Evolutionary conservation across 225 moss, liverwort and hornwort genomes (phyloP), one percentile per base, ranked within the genome.

Genomic region (Bryoerythrophyllum caledonicum): DNA sequence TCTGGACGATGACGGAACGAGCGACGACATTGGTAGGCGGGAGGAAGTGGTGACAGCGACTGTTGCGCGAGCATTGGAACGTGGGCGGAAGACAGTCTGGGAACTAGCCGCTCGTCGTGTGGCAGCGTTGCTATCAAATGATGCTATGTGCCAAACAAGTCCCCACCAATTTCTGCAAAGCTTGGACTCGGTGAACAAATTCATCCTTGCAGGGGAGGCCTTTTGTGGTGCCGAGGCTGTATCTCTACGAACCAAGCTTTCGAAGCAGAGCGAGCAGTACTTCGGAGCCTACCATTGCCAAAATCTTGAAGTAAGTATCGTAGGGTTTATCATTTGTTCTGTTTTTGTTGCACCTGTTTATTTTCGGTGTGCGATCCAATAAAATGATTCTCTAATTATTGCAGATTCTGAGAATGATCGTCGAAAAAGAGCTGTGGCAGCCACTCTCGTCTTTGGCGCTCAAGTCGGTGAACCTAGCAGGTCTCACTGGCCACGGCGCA

Each of bases 341-440:
- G 52, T 25, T 63, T n/a, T 73, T 77, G 52, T 28, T 44, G 34
- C 15, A 40, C 67, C 28, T 74, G 15, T 25, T 62, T 48, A 41
- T 28, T 28, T 26, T 54, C 49, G 6, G 34, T 44, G 12, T 48
- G 34, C 30, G 28, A 63, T 76, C 76, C 76, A 25, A 72, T 16
- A 27, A 49, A 19, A 65, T 4, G 8, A 27, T 53, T 65, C 6
- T 14, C 14, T 60, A 10, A 8, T 38, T 38, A 74, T 54, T 78
- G 83, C 94, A 97, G 97, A 87, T 99, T 73, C 78, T 99, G 68
- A 87, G 97, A 63, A 86, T 89, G 86, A 85, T 93, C 32, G 86
- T 99, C 65, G 94, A 93, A 56, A 95, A 90, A 69, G 99, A 99
- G 82, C 77, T 91, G 74, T 99, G 99, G 99, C 94, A 99, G 72